Percentiles rank a stretch among this genome's conserved stretches.
Conservation (phyloP, 2,329 filamentous ascomycete genomes). For the Bimuria novae-zelandiae region DNA sequence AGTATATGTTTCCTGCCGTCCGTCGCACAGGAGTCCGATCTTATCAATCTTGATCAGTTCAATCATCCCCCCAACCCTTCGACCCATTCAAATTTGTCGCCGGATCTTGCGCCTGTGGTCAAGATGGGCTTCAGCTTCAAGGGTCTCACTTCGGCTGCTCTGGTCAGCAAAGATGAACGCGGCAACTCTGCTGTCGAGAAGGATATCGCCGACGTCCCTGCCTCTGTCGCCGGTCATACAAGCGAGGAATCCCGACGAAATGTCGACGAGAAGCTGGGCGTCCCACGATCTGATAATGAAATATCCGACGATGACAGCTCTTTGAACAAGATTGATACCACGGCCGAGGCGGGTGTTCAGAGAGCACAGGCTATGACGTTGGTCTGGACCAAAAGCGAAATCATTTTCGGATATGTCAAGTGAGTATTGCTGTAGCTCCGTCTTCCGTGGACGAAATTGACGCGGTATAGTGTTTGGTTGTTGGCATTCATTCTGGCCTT, state of each 20-base stretch:
- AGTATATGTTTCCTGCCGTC: conserved; percentile 20
- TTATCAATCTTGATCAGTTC: conserved; percentile 31
- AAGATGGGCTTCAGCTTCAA: conserved; percentile 41
- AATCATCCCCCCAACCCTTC: conserved; percentile 8
- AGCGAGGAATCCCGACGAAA: conserved; percentile 26
- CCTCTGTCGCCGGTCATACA: conserved; percentile 33
- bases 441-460: too few species aligned
- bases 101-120: conserved; percentile 4
- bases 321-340: conserved; percentile 38
- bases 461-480: conserved; percentile 31
- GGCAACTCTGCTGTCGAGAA: conserved; percentile 24
- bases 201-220: conserved; percentile 34
- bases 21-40: conserved; percentile 21
- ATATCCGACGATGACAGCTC: conserved; percentile 29
- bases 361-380: conserved; percentile 33
- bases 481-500: conserved; percentile 57
- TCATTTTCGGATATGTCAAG: conserved; percentile 36
- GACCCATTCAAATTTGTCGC: conserved; percentile 1
- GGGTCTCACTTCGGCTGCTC: conserved; percentile 32
- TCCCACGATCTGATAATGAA: conserved; percentile 20
- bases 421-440: conserved; percentile 23
- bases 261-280: conserved; percentile 35
- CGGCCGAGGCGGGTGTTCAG: conserved; percentile 36
- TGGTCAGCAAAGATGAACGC: conserved; percentile 24
- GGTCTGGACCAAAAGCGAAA: conserved; percentile 33